Base-by-base conservation (phyloP, 345 rosid species). In the Hibiscus mutabilis region DNA sequence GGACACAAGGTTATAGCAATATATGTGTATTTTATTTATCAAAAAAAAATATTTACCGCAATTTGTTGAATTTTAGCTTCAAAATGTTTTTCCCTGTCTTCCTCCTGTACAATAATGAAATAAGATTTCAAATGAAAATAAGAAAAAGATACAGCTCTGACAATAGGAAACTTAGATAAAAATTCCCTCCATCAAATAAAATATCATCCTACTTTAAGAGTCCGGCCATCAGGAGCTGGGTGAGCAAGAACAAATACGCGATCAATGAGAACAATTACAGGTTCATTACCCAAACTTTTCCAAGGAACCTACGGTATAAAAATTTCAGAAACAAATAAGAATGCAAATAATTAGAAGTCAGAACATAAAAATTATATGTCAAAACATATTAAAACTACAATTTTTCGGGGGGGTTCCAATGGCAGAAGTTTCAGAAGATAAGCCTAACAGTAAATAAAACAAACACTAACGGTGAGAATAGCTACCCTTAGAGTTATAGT, bases 231-330 rank as follows among this genome's bases (percentile, higher is more conserved):
- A 51, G 87, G 79, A 71, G 86, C 87, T 73, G 97, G 96, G 71
- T 86, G 82, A 70, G 97, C 97, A 74, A 95, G 92, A 82, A 95
- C 74, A 70, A 95, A 92, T 52, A 95, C 90, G 65, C 97, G 96
- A 72, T 95, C 99, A 68, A 92, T 78, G 70, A 90, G 87, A 84
- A 92, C 97, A 80, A 95, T 85, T 15, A 95, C 99, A 22, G 99
- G 96, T 83, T 95, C 97, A 77, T 92, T 92, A 53, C 97, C 99
- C 65, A 95, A 78, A 78, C 99, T 84, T 85, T 95, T 92, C 99
- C 99, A 95, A 3, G 97, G 99, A 80, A 95, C 99, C 99, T 94
- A 71, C 66, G 68, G 82, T 7, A 2, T 31, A 62, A n/a, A 13
- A 57, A 47, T 67, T 67, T 67, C 57, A 67, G 53, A 67, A 16